These are phyloP conservation scores for Meira nashicola DNA, from an alignment of 1,284 basidiomycete species.

Conservation along the genomic window DNA sequence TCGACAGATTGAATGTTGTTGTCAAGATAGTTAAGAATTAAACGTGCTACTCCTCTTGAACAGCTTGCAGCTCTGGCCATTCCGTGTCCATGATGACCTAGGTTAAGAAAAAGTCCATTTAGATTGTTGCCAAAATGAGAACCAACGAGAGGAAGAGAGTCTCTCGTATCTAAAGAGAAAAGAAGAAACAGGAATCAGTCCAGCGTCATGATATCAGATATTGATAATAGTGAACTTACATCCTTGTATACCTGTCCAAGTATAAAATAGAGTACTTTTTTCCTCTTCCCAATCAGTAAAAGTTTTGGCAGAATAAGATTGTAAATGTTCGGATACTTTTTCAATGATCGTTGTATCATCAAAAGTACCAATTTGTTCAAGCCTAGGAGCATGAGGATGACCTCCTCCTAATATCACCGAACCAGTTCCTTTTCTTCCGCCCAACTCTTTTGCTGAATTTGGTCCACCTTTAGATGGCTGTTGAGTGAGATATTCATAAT, in stretches of 20 bases:
- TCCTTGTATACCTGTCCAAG: conserved; percentile 15
- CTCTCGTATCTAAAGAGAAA: conserved; percentile 7
- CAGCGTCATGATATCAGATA: neutral
- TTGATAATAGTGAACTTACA: too few species aligned
- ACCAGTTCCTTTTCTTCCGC: neutral
- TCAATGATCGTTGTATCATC: conserved; percentile 5
- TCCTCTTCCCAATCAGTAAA: conserved; percentile 8
- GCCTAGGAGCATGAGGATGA: neutral
- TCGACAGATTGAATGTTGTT: too few species aligned
- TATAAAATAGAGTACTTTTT: neutral
- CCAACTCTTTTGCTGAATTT: too few species aligned
- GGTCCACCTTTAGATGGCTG: neutral
- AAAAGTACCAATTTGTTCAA: conserved; percentile 8
- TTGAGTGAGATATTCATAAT: conserved; percentile 16
- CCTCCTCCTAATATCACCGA: conserved; percentile 12
- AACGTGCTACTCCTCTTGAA: conserved; percentile 9
- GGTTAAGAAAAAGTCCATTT: conserved; percentile 1
- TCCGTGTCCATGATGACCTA: conserved; percentile 14
- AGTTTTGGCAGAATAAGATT: neutral
- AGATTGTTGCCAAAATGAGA: neutral
- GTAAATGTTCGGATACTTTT: conserved; percentile 3
- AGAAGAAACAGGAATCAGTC: neutral
- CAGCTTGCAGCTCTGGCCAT: conserved; percentile 16
- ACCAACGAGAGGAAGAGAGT: conserved; percentile 11
- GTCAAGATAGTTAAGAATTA: conserved; percentile 5